Evolutionary conservation across 768 basidiomycete genomes (phyloP).

Genomic region (Amanita exitialis): DNA sequence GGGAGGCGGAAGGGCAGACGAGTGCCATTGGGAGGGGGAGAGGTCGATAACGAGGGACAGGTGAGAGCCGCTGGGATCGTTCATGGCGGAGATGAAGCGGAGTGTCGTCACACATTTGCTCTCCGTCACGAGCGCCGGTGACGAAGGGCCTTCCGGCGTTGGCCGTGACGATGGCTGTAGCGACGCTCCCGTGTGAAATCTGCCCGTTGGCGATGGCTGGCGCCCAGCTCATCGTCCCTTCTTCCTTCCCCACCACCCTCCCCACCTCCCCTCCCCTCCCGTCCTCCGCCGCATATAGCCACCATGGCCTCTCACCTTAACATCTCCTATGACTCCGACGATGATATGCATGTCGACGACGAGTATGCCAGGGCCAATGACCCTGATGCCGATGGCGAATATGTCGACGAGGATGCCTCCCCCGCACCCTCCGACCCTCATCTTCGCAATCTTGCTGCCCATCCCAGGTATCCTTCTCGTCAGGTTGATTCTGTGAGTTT

Average conservation of each 20-base stretch:
- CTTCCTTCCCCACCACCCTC: constrained; percentile 26
- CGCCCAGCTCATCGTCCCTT: constrained; percentile 35
- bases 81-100: constrained; percentile 10
- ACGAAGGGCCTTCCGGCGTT: constrained; percentile 48
- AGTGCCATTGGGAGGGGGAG: constrained; percentile 80
- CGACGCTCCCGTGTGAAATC: constrained; percentile 47
- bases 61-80: constrained; percentile 32
- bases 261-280: constrained; percentile 15
- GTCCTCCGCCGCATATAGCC: constrained; percentile 15
- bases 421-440: constrained; percentile 23
- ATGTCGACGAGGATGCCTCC: constrained; percentile 43
- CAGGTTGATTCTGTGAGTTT: constrained; percentile 30
- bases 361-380: constrained; percentile 40
- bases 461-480: constrained; percentile 16
- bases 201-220: constrained; percentile 45
- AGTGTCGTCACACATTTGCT: constrained; percentile 9
- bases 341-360: constrained; percentile 69
- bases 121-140: constrained; percentile 47
- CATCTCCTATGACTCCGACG: constrained; percentile 50
- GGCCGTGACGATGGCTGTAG: constrained; percentile 48
- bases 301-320: constrained; percentile 33
- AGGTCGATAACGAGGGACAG: constrained; percentile 82
- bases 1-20: constrained; percentile 36
- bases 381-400: constrained; percentile 55
- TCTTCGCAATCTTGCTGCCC: constrained; percentile 19